Base-by-base conservation (phyloP, 2,329 filamentous ascomycete genomes). In the Colletotrichum gigasporum region DNA sequence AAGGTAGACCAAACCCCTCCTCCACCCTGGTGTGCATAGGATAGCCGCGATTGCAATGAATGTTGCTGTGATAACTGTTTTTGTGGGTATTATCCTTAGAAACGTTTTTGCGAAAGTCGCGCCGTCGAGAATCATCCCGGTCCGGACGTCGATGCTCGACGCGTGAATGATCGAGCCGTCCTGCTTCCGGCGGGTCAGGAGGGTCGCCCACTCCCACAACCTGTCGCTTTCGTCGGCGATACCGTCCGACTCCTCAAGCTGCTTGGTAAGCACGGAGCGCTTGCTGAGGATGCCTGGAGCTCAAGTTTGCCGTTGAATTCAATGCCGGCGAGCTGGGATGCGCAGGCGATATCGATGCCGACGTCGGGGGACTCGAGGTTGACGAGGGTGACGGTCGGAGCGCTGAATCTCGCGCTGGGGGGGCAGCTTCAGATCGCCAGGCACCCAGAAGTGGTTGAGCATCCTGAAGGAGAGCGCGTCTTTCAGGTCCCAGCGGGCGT, bases 401-500 rank as follows among this genome's bases (percentile, higher is more conserved):
- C 61, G 24, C 39, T 32, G 64, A 69, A 45, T 61, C 66, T n/a
- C 50, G 68, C 26, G 48, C n/a, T 48, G 9, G 30, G 45, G 18
- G 34, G 69, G 16, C 22, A 74, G 72, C 9, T 79, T 72, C 3
- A 75, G 71, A 68, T 93, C 91, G 18, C 83, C 83, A 0, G 90
- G 89, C 47, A 90, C 80, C 60, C 83, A 82, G 78, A 93, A 93
- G 72, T 89, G 90, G 18, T 88, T 85, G 68, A 92, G 87, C 68
- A 87, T 87, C 55, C 87, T 83, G 76, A 93, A 92, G 24, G 88
- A 86, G 32, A 93, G 79, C 34, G 83, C 82, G 73, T 92, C 90
- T 14, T 90, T 79, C 57, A 90, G 79, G 73, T 91, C 89, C 90
- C 90, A 93, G 28, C 76, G 78, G 69, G 88, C 91, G 71, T 91